phyloP scores from a whole-genome alignment of 176 grass and related monocot genomes.

The Phyllostachys edulis region DNA sequence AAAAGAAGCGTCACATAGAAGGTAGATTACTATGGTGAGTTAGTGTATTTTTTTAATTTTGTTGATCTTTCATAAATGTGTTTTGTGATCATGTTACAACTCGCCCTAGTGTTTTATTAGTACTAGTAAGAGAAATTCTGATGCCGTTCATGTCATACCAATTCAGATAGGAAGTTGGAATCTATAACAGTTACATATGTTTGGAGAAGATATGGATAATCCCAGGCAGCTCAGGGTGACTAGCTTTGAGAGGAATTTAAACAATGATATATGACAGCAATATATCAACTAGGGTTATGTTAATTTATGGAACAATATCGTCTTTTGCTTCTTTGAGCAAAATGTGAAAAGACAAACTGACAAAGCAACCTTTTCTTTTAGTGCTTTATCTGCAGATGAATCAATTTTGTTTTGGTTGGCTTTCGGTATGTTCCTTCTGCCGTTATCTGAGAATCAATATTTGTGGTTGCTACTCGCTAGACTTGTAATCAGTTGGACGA shows the following conservation, averaged over 20 bases:
- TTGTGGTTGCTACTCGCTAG: not conserved
- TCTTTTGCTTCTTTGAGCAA: not conserved
- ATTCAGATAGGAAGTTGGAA: not conserved
- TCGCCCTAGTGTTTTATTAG: not conserved
- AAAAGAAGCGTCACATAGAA: slow-evolving; percentile 90
- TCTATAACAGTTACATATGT: not conserved
- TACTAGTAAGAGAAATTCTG: not conserved
- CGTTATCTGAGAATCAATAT: not conserved
- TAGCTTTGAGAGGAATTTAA: not conserved
- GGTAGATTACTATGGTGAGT: slow-evolving; percentile 87
- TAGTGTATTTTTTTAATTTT: slow-evolving; percentile 13
- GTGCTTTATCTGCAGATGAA: not conserved
- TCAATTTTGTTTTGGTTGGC: not conserved
- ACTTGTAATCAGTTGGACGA: not conserved
- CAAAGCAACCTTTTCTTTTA: not conserved
- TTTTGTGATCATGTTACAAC: not conserved
- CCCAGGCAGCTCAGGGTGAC: not conserved
- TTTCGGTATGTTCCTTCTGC: not conserved
- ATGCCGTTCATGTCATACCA: not conserved
- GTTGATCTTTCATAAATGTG: not conserved
- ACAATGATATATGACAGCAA: not conserved
- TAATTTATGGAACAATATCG: not conserved
- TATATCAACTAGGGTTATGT: not conserved
- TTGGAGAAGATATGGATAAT: not conserved
- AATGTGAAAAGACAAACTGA: not conserved